phyloP scores from a whole-genome alignment of 768 basidiomycete genomes.

The Pholiota conissans region DNA sequence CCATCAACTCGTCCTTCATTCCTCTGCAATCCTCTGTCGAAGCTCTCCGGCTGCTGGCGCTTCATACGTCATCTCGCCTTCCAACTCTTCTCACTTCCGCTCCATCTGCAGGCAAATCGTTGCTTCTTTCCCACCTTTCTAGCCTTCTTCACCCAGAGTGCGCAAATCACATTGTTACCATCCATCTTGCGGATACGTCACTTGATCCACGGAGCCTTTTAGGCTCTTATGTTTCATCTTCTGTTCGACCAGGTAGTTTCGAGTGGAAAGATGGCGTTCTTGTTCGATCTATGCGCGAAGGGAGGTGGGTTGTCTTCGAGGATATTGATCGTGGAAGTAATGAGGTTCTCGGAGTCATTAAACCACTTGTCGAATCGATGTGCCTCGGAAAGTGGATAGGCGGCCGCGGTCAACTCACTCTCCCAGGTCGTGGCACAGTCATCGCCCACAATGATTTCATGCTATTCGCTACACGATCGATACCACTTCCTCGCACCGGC shows the following conservation, averaged over 20 bases:
- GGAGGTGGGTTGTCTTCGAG: conserved; percentile 90
- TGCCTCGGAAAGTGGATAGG: conserved; percentile 75
- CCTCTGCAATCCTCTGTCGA: conserved; percentile 59
- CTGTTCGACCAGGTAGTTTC: conserved; percentile 80
- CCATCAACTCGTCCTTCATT: conserved; percentile 46
- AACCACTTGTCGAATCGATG: conserved; percentile 79
- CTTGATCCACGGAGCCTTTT: conserved; percentile 91
- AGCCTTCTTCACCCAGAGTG: conserved; percentile 56
- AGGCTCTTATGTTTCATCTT: conserved; percentile 90
- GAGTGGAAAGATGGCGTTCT: conserved; percentile 97
- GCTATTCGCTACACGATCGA: conserved; percentile 86
- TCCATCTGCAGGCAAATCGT: conserved; percentile 86
- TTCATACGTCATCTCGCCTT: conserved; percentile 63
- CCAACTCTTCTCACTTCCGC: conserved; percentile 85
- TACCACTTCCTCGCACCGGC: conserved; percentile 44
- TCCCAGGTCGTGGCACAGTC: conserved; percentile 75
- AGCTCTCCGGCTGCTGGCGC: conserved; percentile 62
- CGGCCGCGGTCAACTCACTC: conserved; percentile 60
- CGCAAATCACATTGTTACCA: conserved; percentile 72
- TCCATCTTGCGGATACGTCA: conserved; percentile 94
- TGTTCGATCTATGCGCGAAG: conserved; percentile 85
- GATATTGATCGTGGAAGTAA: conserved; percentile 89
- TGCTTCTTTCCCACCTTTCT: conserved; percentile 78
- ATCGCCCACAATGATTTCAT: conserved; percentile 79
- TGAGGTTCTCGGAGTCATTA: conserved; percentile 86